A percentile compares a stretch with the other conserved stretches of the same genome.
Conservation (phyloP, 2,329 filamentous ascomycete species). For the Ophiostoma ips region DNA sequence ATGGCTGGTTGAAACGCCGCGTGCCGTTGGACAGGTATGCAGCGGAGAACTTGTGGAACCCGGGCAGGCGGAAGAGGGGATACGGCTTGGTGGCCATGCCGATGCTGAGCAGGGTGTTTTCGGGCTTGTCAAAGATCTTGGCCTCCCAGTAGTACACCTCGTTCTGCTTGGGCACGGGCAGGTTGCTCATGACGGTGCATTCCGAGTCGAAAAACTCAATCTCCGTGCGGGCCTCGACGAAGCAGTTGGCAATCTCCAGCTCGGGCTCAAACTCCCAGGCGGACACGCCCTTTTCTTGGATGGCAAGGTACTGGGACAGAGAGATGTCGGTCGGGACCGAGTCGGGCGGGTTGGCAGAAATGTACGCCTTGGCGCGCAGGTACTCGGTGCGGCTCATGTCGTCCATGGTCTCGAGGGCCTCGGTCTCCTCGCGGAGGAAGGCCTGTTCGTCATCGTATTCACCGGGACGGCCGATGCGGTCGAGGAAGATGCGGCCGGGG, state of each 20-base stretch:
- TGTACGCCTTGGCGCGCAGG: constrained; percentile 86
- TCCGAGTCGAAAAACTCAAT: constrained; percentile 98
- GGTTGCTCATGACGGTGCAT: constrained; percentile 91
- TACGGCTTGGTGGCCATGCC: constrained; percentile 96
- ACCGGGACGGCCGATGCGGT: constrained; percentile 82
- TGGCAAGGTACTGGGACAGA: constrained; percentile 90
- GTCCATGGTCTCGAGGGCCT: constrained; percentile 91
- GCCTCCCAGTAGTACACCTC: constrained; percentile 99
- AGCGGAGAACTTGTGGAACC: constrained; percentile 83
- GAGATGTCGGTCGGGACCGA: constrained; percentile 95
- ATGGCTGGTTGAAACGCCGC: constrained; percentile 86
- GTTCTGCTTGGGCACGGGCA: constrained; percentile 96
- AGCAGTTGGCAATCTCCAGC: constrained; percentile 95
- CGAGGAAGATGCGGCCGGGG: constrained; percentile 79
- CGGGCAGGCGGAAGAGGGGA: constrained; percentile 82
- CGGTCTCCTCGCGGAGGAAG: constrained; percentile 83
- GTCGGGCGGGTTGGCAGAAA: constrained; percentile 87
- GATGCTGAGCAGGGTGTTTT: constrained; percentile 72
- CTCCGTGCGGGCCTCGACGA: constrained; percentile 89
- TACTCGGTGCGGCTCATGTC: constrained; percentile 85
- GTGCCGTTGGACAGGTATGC: constrained; percentile 82
- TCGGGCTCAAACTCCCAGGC: constrained; percentile 99
- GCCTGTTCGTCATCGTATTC: constrained; percentile 98
- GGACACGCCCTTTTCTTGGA: constrained; percentile 98
- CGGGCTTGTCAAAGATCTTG: constrained; percentile 96